A percentile compares a stretch with the other conserved stretches of the same genome.
phyloP scores from a whole-genome alignment of 2,329 filamentous ascomycete species.

The Botrytis pseudocinerea region DNA sequence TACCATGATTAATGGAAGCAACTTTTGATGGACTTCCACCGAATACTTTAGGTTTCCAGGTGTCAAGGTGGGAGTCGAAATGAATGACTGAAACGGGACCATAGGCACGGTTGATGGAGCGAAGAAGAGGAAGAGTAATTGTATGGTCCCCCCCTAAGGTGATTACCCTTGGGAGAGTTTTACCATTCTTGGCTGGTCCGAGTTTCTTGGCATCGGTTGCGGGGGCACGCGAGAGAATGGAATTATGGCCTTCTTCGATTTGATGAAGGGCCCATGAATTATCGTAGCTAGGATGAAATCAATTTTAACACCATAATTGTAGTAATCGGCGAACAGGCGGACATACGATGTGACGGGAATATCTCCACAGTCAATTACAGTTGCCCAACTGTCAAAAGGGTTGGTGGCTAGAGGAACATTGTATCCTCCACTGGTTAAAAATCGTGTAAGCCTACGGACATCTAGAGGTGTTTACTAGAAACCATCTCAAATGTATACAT shows the following conservation, averaged over 20 bases:
- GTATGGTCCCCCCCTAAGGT: constrained; percentile 69
- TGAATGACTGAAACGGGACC: constrained; percentile 62
- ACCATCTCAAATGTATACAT: constrained; percentile 45
- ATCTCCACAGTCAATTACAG: constrained; percentile 79
- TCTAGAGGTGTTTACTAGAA: constrained; percentile 31
- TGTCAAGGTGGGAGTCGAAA: constrained; percentile 66
- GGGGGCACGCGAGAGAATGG: constrained; percentile 69
- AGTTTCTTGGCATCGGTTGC: constrained; percentile 65
- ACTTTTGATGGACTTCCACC: constrained; percentile 76
- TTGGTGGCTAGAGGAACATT: constrained; percentile 80
- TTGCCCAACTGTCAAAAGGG: constrained; percentile 80
- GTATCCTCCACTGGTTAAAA: constrained; percentile 71
- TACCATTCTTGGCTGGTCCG: constrained; percentile 70
- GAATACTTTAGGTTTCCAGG: constrained; percentile 83
- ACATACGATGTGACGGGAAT: constrained; percentile 80
- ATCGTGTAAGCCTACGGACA: constrained; percentile 43
- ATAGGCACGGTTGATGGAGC: constrained; percentile 61
- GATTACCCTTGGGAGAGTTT: constrained; percentile 77
- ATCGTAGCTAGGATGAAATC: constrained; percentile 61
- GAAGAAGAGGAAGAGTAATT: constrained; percentile 59
- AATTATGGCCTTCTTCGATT: constrained; percentile 82
- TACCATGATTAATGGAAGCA: constrained; percentile 81
- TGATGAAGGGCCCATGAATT: constrained; percentile 79
- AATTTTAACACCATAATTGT: not conserved
- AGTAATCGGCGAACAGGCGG: not conserved